phyloP scores from a whole-genome alignment of 1,284 basidiomycete genomes.

The Pholiota adiposa region DNA sequence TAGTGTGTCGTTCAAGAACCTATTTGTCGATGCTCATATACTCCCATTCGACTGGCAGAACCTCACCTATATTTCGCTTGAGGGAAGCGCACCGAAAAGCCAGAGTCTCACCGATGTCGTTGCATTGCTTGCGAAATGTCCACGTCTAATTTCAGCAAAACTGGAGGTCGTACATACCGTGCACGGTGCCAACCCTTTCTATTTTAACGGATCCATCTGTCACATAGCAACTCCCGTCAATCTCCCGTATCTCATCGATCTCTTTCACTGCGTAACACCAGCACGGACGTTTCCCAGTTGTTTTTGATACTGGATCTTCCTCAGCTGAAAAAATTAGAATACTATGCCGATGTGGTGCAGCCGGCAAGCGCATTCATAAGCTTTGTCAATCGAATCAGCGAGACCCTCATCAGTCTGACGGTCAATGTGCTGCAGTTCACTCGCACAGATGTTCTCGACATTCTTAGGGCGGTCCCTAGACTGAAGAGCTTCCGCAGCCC shows the following conservation, averaged over 20 bases:
- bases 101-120: not conserved
- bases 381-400: not conserved
- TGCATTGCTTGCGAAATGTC: not conserved
- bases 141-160: not conserved
- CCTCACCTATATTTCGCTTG: not conserved
- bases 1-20: not conserved
- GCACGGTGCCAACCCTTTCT: not conserved
- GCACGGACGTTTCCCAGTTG: not conserved
- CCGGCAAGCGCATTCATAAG: not conserved
- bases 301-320: not conserved
- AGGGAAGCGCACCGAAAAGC: not conserved
- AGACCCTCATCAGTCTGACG: not conserved
- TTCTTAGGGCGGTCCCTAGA: not conserved
- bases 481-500: not conserved
- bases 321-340: not conserved
- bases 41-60: not conserved
- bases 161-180: not conserved
- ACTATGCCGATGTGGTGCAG: not conserved
- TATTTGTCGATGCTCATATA: not conserved
- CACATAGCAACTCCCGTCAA: not conserved
- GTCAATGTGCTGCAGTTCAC: not conserved
- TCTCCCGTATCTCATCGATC: not conserved
- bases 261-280: not conserved
- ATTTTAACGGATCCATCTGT: not conserved
- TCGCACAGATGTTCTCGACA: not conserved